Evolutionary conservation across 805 yeast genomes (phyloP), one percentile per base, ranked within the genome.

Genomic region (Cyberlindnera galapagoensis): DNA sequence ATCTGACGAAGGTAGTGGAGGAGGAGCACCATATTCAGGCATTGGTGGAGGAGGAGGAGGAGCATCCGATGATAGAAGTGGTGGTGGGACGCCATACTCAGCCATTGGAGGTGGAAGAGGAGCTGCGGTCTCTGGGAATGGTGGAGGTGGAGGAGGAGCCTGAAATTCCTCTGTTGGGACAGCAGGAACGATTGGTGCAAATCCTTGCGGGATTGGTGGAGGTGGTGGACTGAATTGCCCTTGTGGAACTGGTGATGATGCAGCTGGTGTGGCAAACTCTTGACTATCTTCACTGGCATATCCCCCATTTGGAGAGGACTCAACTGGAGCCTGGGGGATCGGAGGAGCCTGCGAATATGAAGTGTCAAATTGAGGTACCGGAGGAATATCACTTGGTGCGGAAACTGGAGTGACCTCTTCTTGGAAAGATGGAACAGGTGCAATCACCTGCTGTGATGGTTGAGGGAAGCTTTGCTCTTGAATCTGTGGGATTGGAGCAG

Each of bases 161-260:
- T n/a, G n/a, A n/a, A n/a, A n/a, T n/a, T n/a, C n/a, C n/a, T n/a
- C 19, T 20, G 16, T 16, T 21, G 23, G 23, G 12, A 21, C 12
- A 21, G 11, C 12, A 13, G 52, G 45, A 8, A 49, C 39, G 6
- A 44, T 25, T 15, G 57, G 57, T 9, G 47, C 36, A 8, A 49
- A 39, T 10, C 53, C 44, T 10, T 53, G 48, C 9, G 69, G 62
- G 6, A 65, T 50, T 5, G 60, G 52, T 6, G 65, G 61, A 6
- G 66, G 54, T 7, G 60, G 27, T 11, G 48, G 44, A 48, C 15
- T 50, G 51, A 11, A 58, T 42, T 9, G 60, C 57, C n/a, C n/a
- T 17, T 32, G 57, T 14, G 38, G 36, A 3, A 15, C 31, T 21
- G 60, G 54, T 6, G 54, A 41, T 19, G 64, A 51, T 9, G 44